Evolutionary conservation across 768 basidiomycete genomes (phyloP), one percentile per base, ranked within the genome.

Genomic region (Chalciporus sphaerocephalus): DNA sequence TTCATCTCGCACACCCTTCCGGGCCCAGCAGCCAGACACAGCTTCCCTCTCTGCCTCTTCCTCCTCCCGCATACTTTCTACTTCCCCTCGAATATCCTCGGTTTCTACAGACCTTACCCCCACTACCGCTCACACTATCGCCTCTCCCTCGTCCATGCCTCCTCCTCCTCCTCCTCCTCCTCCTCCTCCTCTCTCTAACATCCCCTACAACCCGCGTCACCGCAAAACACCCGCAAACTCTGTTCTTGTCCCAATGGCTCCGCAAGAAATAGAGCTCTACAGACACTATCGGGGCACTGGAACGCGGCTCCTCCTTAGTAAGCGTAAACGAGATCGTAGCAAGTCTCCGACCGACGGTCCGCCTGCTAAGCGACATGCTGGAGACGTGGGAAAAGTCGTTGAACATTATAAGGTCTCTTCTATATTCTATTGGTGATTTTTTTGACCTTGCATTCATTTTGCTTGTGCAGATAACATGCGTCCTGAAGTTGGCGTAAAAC

Each of bases 401-500:
- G 68, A 85, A 30, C 91, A 92, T 62, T 92, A 90, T 85, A 57
- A 58, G n/a, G 84, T 76, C n/a, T 42, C 38, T 28, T 57, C 13
- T 38, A 12, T 28, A 40, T 17, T 32, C 44, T 6, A 9, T 20
- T 45, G 5, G 34, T 32, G 44, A 13, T 24, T 35, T 36, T 22
- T 44, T 44, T 49, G 24, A 60, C 25, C 37, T 41, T 34, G 7
- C 25, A 20, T 27, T 8, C 10, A 48, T 17, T 44, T 45, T 28
- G 36, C 18, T 32, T 33, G 32, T 25, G 36, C 53, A 96, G 95
- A 99, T 68, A 98, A 99, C 65, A 77, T 81, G 12, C 81, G 96
- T 10, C 93, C 93, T 6, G 93, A 99, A 48, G 87, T 95, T 9
- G 92, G 92, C 46, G 80, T 91, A 23, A 74, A 81, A 9, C 83